Evolutionary conservation across 1,139 yeast genomes (phyloP).

Genomic region (Geotrichum cucujoidarum): DNA sequence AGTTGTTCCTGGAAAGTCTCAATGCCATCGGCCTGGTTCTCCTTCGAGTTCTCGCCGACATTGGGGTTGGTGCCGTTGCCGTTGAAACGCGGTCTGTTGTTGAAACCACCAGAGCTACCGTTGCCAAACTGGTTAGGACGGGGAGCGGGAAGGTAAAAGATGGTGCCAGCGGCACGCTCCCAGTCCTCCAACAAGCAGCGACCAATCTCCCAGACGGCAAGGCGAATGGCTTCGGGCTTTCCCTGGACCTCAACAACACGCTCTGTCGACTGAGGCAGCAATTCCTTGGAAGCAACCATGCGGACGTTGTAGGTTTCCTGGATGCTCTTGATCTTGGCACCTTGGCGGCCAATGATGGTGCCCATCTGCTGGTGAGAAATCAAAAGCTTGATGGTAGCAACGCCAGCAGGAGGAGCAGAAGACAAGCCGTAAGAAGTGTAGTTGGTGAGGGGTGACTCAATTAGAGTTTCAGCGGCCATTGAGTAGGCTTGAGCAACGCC

Average conservation of each 20-base stretch:
- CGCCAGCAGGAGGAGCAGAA: conserved; percentile 49
- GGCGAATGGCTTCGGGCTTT: conserved; percentile 54
- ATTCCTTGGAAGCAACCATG: conserved; percentile 85
- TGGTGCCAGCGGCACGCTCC: conserved; percentile 54
- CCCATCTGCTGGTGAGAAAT: conserved; percentile 89
- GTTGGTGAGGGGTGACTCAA: conserved; percentile 35
- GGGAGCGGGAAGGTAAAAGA: conserved; percentile 58
- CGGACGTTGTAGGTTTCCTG: conserved; percentile 68
- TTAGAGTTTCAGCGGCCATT: conserved; percentile 63
- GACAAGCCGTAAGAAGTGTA: conserved; percentile 47
- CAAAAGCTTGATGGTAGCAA: conserved; percentile 60
- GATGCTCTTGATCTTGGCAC: conserved; percentile 73
- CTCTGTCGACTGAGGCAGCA: conserved; percentile 79
- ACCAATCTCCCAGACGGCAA: conserved; percentile 57
- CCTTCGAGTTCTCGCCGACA: conserved; percentile 4
- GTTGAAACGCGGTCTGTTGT: conserved; percentile 9
- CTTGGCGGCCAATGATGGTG: conserved; percentile 81
- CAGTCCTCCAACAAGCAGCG: conserved; percentile 73
- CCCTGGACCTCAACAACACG: conserved; percentile 89
- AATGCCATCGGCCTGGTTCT: conserved; percentile 21
- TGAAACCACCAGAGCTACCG: conserved; percentile 5
- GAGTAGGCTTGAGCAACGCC: conserved; percentile 70
- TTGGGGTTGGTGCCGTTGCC: conserved; percentile 11
- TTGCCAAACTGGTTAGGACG: conserved; percentile 23
- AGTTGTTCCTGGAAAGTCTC: conserved; percentile 41